These are phyloP conservation scores for Zanthoxylum bungeanum DNA, from an alignment of 345 rosid genomes.

Conservation along the genomic window DNA sequence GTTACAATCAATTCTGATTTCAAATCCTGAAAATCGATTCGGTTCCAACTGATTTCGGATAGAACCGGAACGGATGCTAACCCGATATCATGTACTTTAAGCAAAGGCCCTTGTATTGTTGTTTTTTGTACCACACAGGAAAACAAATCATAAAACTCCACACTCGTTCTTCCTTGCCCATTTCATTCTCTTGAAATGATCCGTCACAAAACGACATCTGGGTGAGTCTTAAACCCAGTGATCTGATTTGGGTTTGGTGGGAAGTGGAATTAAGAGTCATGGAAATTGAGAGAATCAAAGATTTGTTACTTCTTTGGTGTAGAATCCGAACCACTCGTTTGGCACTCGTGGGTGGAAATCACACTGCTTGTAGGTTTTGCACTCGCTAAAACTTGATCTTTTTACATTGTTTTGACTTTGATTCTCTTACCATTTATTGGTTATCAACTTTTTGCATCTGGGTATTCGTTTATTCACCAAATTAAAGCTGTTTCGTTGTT, in stretches of 20 bases:
- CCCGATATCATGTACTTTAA: too few relatives aligned
- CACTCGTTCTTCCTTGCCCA: background rate
- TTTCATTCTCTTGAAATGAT: background rate
- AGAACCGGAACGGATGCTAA: too few relatives aligned
- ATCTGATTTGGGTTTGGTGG: conserved; percentile 14
- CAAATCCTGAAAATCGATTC: too few relatives aligned
- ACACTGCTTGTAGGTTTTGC: conserved; percentile 61
- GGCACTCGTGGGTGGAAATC: conserved; percentile 63
- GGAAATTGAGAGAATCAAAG: conserved; percentile 41
- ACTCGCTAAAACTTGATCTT: conserved; percentile 36
- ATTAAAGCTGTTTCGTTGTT: conserved; percentile 6
- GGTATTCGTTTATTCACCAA: background rate
- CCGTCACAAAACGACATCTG: background rate
- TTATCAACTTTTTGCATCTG: conserved; percentile 12
- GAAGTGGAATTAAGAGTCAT: conserved; percentile 12
- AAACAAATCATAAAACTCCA: background rate
- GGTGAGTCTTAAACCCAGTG: conserved; percentile 3
- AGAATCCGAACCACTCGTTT: conserved; percentile 35
- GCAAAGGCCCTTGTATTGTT: too few relatives aligned
- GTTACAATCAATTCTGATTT: too few relatives aligned
- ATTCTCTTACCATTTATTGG: conserved; percentile 1
- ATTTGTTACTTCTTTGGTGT: conserved; percentile 42
- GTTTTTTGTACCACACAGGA: background rate
- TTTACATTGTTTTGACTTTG: background rate
- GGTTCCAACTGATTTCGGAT: too few relatives aligned